These are phyloP conservation scores for Juglanconis oblonga DNA, from an alignment of 2,329 filamentous ascomycete species.

Conservation along the genomic window DNA sequence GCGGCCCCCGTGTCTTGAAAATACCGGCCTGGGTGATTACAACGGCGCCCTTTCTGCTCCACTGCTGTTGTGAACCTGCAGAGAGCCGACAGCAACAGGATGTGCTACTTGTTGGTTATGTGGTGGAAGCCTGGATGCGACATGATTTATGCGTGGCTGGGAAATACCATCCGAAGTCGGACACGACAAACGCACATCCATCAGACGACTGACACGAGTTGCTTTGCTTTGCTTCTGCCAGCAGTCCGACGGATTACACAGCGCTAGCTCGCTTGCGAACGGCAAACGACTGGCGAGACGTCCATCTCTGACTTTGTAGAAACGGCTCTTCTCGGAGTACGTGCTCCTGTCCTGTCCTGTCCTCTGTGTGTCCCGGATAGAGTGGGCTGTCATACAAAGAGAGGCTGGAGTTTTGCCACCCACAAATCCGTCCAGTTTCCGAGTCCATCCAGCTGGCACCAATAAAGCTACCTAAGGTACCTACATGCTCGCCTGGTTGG, in stretches of 20 bases:
- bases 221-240: neutral
- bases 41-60: conserved; percentile 1
- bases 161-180: neutral
- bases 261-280: too few species aligned
- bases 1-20: neutral
- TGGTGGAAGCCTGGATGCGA: neutral
- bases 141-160: neutral
- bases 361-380: neutral
- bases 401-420: neutral
- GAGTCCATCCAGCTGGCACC: neutral
- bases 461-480: neutral
- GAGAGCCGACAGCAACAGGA: neutral
- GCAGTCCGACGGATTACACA: too few species aligned
- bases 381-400: neutral
- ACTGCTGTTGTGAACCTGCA: neutral
- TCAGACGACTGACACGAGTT: neutral
- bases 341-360: neutral
- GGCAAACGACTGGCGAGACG: too few species aligned
- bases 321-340: neutral
- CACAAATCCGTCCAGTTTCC: neutral
- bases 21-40: conserved; percentile 7
- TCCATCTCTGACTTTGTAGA: too few species aligned
- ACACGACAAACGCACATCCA: neutral
- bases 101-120: too few species aligned
- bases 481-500: neutral